Evolutionary conservation across 257 asterid species (phyloP), one percentile per base, ranked within the genome.

Genomic region (Ophiorrhiza pumila): DNA sequence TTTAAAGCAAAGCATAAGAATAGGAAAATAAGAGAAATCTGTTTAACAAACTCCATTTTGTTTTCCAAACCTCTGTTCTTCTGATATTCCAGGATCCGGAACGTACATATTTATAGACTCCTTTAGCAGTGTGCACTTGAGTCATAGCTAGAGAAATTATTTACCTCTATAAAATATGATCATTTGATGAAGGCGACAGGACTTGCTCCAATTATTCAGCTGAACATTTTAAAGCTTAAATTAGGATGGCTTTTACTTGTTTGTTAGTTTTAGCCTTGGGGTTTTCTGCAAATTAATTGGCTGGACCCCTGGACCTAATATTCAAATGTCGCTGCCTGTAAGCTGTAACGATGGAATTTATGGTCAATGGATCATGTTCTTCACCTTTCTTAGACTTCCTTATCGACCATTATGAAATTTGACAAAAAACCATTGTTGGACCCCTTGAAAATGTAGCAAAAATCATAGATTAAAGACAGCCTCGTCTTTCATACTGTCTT

Each of bases 21-120:
- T 41, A 82, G 6, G 75, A 82, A 45, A 31, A 67, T 52, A 62
- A 74, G 73, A 7, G 61, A n/a, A 35, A 71, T 25, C 5, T 65
- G 18, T 68, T 35, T 43, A 18, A 60, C 43, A 22, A 64, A 34
- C 69, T 31, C 71, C 81, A 80, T 80, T 63, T 71, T 67, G 20
- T 22, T 43, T 66, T 32, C 2, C 57, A n/a, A 47, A 45, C n/a
- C n/a, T n/a, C n/a, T n/a, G n/a, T n/a, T n/a, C n/a, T n/a, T n/a
- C n/a, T n/a, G n/a, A n/a, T n/a, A 5, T 29, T 34, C 32, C 31
- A 31, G 42, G 65, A 60, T 32, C 62, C 32, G 49, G 17, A 50
- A 7, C 60, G 43, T 31, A 41, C 42, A 22, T 32, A 55, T 2
- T 47, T 66, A 47, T 27, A 29, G 9, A 46, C 58, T 45, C 12